phyloP scores from a whole-genome alignment of 2,329 filamentous ascomycete species.

The Alternaria burnsii region DNA sequence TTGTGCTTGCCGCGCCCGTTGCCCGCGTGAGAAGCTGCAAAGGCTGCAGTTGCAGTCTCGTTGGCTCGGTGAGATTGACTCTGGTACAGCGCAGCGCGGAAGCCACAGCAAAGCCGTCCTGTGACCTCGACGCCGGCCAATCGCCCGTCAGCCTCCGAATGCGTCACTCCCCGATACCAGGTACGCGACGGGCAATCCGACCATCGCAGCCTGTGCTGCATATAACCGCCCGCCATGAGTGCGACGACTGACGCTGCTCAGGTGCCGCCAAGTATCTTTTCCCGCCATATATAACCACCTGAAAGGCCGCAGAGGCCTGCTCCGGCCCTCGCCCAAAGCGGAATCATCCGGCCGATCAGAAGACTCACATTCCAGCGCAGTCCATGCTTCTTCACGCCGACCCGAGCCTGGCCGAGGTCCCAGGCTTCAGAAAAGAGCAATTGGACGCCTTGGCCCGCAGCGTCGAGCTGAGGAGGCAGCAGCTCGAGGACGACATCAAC shows the following conservation, averaged over 20 bases:
- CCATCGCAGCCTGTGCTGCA: slow-evolving; percentile 17
- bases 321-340: slow-evolving; percentile 23
- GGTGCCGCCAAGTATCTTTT: slow-evolving; percentile 13
- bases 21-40: slow-evolving; percentile 5
- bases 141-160: slow-evolving; percentile 38
- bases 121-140: slow-evolving; percentile 29
- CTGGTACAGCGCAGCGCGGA: slow-evolving; percentile 5
- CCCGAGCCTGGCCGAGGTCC: slow-evolving; percentile 43
- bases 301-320: slow-evolving; percentile 9
- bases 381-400: slow-evolving; percentile 44
- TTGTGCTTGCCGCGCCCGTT: neutral
- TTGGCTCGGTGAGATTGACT: slow-evolving; percentile 9
- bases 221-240: slow-evolving; percentile 23
- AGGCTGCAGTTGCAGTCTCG: neutral
- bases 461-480: slow-evolving; percentile 47
- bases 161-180: slow-evolving; percentile 38
- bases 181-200: slow-evolving; percentile 30
- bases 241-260: slow-evolving; percentile 32
- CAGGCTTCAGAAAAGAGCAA: slow-evolving; percentile 43
- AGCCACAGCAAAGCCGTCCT: slow-evolving; percentile 15
- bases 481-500: slow-evolving; percentile 48
- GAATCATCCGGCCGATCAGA: slow-evolving; percentile 29
- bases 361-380: slow-evolving; percentile 15
- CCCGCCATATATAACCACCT: slow-evolving; percentile 8
- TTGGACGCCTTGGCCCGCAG: slow-evolving; percentile 43